Conservation (phyloP, 805 yeast genomes). For the Scheffersomyces amazonensis region DNA sequence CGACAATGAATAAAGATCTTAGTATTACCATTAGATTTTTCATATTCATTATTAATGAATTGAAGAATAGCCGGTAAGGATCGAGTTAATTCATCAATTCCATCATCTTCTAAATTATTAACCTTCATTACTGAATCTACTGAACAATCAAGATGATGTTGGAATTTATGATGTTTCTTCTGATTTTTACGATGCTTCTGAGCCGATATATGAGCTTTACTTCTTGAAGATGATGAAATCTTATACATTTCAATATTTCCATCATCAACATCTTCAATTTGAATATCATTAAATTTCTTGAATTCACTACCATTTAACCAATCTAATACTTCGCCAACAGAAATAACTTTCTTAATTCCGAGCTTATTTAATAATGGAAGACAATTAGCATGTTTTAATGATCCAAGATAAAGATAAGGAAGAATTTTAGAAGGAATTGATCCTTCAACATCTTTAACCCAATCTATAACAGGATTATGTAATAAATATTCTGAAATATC, state of each 20-base stretch:
- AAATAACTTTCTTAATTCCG: constrained; percentile 71
- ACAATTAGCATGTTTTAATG: constrained; percentile 76
- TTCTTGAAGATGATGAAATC: constrained; percentile 19
- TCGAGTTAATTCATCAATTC: constrained; percentile 70
- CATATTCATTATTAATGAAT: constrained; percentile 50
- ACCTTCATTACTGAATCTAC: constrained; percentile 58
- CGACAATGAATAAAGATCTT: constrained; percentile 79
- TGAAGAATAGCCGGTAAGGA: constrained; percentile 62
- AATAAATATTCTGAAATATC: constrained; percentile 3
- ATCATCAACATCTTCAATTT: constrained; percentile 17
- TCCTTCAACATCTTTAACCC: constrained; percentile 52
- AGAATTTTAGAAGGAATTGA: constrained; percentile 81
- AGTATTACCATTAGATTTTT: constrained; percentile 19
- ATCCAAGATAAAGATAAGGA: constrained; percentile 83
- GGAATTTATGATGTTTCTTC: constrained; percentile 1
- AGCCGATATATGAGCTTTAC: not conserved
- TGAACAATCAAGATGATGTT: constrained; percentile 8
- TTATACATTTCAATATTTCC: constrained; percentile 31
- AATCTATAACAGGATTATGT: constrained; percentile 7
- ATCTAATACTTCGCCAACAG: constrained; percentile 77
- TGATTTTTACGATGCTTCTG: not conserved
- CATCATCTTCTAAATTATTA: constrained; percentile 83
- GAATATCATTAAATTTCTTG: constrained; percentile 19
- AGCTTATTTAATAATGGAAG: constrained; percentile 58
- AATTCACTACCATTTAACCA: constrained; percentile 52